phyloP scores from a whole-genome alignment of 805 yeast genomes.

The Kodamaea laetipori region DNA sequence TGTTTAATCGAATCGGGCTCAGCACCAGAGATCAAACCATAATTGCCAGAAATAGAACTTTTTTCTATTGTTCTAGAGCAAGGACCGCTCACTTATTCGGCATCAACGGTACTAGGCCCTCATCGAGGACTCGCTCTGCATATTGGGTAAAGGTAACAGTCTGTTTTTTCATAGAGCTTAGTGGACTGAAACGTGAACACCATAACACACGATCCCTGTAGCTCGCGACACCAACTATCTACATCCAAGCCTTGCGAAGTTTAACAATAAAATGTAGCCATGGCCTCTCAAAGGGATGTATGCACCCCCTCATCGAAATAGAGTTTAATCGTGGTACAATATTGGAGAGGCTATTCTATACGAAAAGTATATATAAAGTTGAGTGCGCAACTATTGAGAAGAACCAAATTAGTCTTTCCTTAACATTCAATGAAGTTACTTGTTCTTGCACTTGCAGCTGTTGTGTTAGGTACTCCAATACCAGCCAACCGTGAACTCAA shows the following conservation, averaged over 20 bases:
- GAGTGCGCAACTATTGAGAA: not conserved
- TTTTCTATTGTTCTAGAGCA: not conserved
- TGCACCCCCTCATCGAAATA: too few relatives aligned
- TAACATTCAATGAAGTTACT: slow-evolving; percentile 10
- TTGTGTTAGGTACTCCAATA: slow-evolving; percentile 28
- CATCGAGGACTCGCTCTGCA: not conserved
- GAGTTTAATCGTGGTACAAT: too few relatives aligned
- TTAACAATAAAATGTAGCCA: slow-evolving; percentile 1
- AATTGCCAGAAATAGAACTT: not conserved
- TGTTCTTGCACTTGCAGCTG: slow-evolving; percentile 3
- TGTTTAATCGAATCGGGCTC: slow-evolving; percentile 2
- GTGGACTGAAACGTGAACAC: too few relatives aligned
- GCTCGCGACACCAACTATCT: not conserved
- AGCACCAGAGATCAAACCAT: slow-evolving; percentile 1
- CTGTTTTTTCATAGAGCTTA: too few relatives aligned
- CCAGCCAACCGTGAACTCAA: slow-evolving; percentile 31
- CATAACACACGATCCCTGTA: not conserved
- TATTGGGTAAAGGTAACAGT: not conserved
- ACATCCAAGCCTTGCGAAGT: not conserved
- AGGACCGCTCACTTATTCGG: not conserved
- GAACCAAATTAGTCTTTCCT: not conserved
- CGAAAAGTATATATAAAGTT: not conserved
- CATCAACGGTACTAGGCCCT: slow-evolving; percentile 1
- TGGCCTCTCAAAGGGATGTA: not conserved
- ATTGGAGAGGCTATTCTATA: not conserved